These are phyloP conservation scores for Helicocarpus griseus DNA, from an alignment of 2,329 filamentous ascomycete species.

Conservation along the genomic window DNA sequence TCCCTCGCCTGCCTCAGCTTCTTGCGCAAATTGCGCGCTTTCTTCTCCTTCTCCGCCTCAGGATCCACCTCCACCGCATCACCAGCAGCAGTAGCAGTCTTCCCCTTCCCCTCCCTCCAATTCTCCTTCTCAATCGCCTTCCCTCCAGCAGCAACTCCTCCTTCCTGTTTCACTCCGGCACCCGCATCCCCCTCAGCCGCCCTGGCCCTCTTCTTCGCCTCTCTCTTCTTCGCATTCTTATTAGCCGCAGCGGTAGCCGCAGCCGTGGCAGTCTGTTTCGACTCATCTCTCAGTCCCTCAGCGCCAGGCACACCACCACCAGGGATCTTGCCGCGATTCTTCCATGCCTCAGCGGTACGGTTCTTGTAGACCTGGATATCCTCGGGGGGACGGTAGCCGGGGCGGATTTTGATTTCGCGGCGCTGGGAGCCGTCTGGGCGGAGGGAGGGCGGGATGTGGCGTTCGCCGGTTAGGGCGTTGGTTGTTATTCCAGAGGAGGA, in stretches of 20 bases:
- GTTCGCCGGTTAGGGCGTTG: slow-evolving; percentile 64
- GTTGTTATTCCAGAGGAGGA: slow-evolving; percentile 61
- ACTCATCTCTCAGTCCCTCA: slow-evolving; percentile 43
- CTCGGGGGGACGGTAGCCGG: slow-evolving; percentile 87
- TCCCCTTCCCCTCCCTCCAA: slow-evolving; percentile 20
- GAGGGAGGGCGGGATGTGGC: slow-evolving; percentile 78
- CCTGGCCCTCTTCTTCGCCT: slow-evolving; percentile 54
- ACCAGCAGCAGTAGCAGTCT: slow-evolving; percentile 9
- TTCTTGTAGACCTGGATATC: slow-evolving; percentile 97
- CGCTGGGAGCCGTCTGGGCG: slow-evolving; percentile 85
- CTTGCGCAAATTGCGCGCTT: slow-evolving; percentile 82
- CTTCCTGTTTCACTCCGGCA: slow-evolving; percentile 21
- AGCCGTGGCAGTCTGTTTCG: slow-evolving; percentile 42
- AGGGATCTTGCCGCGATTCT: slow-evolving; percentile 60
- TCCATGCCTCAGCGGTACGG: slow-evolving; percentile 74
- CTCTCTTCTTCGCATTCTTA: slow-evolving; percentile 78
- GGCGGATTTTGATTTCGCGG: slow-evolving; percentile 86
- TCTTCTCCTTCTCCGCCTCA: slow-evolving; percentile 79
- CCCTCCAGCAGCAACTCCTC: background rate
- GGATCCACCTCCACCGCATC: slow-evolving; percentile 43
- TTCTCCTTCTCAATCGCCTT: slow-evolving; percentile 16
- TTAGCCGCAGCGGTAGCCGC: slow-evolving; percentile 50
- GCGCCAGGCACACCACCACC: slow-evolving; percentile 69
- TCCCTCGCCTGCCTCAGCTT: slow-evolving; percentile 91
- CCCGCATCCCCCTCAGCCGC: slow-evolving; percentile 44